Conservation (phyloP, 2,329 filamentous ascomycete genomes). For the Talaromyces sp. region DNA sequence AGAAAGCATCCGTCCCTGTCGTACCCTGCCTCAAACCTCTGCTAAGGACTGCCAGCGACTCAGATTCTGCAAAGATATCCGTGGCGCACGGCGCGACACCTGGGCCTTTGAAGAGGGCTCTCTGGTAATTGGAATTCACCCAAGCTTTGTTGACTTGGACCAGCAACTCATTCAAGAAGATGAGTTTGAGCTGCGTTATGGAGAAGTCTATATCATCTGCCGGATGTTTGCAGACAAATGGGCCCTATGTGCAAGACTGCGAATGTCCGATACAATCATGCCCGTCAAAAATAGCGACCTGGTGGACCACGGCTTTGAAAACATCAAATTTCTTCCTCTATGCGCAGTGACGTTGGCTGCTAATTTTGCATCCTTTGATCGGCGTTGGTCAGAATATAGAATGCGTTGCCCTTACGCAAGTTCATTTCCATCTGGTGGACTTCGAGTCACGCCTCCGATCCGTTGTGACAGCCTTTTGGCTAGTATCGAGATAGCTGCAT, state of each 20-base stretch:
- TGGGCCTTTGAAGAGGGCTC: conserved; percentile 28
- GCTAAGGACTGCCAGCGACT: conserved; percentile 17
- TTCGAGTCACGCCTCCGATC: conserved; percentile 21
- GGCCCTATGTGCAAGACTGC: conserved; percentile 27
- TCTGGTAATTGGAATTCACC: conserved; percentile 22
- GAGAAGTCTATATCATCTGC: conserved; percentile 27
- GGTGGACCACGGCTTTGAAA: conserved; percentile 4
- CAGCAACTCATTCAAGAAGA: conserved; percentile 16
- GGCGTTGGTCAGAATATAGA: conserved; percentile 15
- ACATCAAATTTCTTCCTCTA: conserved; percentile 27
- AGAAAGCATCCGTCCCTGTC: conserved; percentile 1
- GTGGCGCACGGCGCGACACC: conserved; percentile 16
- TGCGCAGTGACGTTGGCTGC: conserved; percentile 28
- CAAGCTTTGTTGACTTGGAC: conserved; percentile 17
- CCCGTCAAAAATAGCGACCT: not conserved
- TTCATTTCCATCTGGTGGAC: conserved; percentile 21
- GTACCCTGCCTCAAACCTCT: conserved; percentile 16
- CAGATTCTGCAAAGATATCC: conserved; percentile 22
- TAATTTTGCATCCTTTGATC: conserved; percentile 23
- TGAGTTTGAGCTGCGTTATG: conserved; percentile 23
- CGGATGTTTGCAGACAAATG: conserved; percentile 29
- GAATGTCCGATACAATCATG: conserved; percentile 14
- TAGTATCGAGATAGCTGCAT: conserved; percentile 17
- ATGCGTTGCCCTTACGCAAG: not conserved
- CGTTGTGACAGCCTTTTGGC: conserved; percentile 22